phyloP scores from a whole-genome alignment of 1,284 basidiomycete species.

The Pseudozyma sp. region DNA sequence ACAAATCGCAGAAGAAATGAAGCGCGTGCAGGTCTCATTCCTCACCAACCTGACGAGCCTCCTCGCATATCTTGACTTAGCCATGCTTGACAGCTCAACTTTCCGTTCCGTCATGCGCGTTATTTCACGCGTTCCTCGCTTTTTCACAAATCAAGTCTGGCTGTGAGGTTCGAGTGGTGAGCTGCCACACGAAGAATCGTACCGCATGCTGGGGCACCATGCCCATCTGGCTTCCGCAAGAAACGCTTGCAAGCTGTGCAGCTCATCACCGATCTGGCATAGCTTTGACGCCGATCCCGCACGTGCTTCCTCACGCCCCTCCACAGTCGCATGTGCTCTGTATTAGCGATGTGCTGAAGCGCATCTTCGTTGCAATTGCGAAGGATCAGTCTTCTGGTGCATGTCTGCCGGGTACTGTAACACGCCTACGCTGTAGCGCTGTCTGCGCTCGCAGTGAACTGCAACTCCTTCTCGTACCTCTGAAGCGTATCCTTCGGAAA shows the following conservation, averaged over 20 bases:
- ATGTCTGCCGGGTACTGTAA: not conserved
- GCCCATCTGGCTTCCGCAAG: not conserved
- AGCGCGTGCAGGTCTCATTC: constrained; percentile 22
- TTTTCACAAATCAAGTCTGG: not conserved
- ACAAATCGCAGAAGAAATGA: not conserved
- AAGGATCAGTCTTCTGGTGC: too few relatives aligned
- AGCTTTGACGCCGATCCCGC: too few relatives aligned
- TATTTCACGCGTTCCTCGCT: constrained; percentile 26
- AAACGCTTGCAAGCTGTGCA: too few relatives aligned
- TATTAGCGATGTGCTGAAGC: too few relatives aligned
- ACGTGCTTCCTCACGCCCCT: too few relatives aligned
- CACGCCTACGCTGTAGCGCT: not conserved
- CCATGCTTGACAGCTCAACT: not conserved
- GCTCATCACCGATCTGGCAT: too few relatives aligned
- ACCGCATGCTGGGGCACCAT: not conserved
- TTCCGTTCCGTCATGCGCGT: constrained; percentile 17
- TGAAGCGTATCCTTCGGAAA: constrained; percentile 35
- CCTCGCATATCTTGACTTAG: constrained; percentile 23
- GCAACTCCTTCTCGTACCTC: constrained; percentile 31
- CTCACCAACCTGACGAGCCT: constrained; percentile 14
- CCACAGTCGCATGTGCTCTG: too few relatives aligned
- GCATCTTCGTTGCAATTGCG: too few relatives aligned
- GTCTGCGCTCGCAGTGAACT: constrained; percentile 17
- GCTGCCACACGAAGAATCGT: too few relatives aligned
- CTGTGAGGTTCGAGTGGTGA: too few relatives aligned